These are phyloP conservation scores for Crithidia fasciculata DNA, from an alignment of 208 protist species.

Conservation along the genomic window DNA sequence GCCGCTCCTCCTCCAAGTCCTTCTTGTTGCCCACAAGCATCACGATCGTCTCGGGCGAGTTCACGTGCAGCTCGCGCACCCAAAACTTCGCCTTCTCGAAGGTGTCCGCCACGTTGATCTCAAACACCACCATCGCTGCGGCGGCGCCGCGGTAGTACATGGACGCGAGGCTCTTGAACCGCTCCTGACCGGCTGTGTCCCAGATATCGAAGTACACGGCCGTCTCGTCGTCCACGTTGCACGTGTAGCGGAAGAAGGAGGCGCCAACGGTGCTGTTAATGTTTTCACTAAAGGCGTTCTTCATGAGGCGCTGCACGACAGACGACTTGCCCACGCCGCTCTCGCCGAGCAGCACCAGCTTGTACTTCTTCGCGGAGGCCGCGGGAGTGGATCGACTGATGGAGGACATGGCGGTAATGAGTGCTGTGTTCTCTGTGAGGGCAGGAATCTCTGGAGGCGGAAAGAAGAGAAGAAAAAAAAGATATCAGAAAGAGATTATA, in stretches of 20 bases:
- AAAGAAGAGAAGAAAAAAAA: neutral
- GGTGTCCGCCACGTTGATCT: slow-evolving; percentile 94
- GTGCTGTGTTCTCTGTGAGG: neutral
- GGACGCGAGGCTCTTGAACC: slow-evolving; percentile 87
- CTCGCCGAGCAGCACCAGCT: slow-evolving; percentile 88
- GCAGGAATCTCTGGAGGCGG: neutral
- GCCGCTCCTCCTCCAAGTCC: slow-evolving; percentile 81
- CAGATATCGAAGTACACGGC: slow-evolving; percentile 88
- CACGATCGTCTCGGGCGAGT: slow-evolving; percentile 91
- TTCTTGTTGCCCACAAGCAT: slow-evolving; percentile 96
- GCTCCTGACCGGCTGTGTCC: slow-evolving; percentile 92
- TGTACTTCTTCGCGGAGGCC: slow-evolving; percentile 65
- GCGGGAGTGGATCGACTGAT: slow-evolving; percentile 11
- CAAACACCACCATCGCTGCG: slow-evolving; percentile 96
- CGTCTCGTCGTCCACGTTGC: slow-evolving; percentile 54
- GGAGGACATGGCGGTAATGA: slow-evolving; percentile 1
- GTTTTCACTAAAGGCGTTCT: slow-evolving; percentile 74
- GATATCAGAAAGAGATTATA: too few species aligned
- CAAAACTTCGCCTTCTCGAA: slow-evolving; percentile 96
- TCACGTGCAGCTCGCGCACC: slow-evolving; percentile 94
- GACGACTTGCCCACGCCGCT: slow-evolving; percentile 93
- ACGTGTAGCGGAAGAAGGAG: slow-evolving; percentile 83
- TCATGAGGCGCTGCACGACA: slow-evolving; percentile 83
- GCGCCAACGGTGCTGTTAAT: slow-evolving; percentile 85
- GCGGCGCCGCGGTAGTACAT: slow-evolving; percentile 94